Conservation (phyloP, 78 protist genomes). For the Dictyostelium intermedium region DNA sequence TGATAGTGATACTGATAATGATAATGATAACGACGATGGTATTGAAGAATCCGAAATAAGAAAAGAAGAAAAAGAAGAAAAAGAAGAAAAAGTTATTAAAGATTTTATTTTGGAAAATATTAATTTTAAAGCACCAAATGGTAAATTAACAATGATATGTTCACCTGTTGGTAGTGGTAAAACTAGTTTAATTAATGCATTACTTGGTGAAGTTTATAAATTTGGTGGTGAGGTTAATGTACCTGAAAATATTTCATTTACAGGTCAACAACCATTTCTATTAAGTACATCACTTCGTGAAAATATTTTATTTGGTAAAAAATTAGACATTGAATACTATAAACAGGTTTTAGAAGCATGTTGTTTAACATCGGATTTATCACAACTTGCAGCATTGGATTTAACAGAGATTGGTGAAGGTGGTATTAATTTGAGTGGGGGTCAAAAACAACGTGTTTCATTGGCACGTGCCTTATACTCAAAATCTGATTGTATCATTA, state of each 20-base stretch:
- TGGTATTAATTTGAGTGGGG: slow-evolving; percentile 97
- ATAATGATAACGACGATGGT: background rate
- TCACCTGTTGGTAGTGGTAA: slow-evolving; percentile 95
- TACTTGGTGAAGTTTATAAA: slow-evolving; percentile 68
- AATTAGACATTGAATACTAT: slow-evolving; percentile 79
- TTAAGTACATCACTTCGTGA: slow-evolving; percentile 89
- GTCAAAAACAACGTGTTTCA: slow-evolving; percentile 96
- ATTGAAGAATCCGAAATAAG: background rate
- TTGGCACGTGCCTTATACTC: slow-evolving; percentile 92
- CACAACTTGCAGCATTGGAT: slow-evolving; percentile 86
- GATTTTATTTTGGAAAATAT: background rate
- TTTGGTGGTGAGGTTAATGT: background rate
- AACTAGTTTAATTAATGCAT: slow-evolving; percentile 75
- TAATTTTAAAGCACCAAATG: slow-evolving; percentile 47
- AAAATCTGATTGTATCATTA: slow-evolving; percentile 81
- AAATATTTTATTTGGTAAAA: slow-evolving; percentile 96
- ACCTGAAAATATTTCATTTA: slow-evolving; percentile 20
- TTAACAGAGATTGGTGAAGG: slow-evolving; percentile 97
- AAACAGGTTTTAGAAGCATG: slow-evolving; percentile 83
- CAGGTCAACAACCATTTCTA: slow-evolving; percentile 95
- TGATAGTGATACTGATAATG: background rate
- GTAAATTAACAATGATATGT: slow-evolving; percentile 69
- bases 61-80: background rate
- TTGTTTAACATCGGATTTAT: slow-evolving; percentile 80
- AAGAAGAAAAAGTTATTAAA: background rate